Evolutionary conservation across 75 land plant species (phyloP).

Genomic region (Cryptomeria japonica): DNA sequence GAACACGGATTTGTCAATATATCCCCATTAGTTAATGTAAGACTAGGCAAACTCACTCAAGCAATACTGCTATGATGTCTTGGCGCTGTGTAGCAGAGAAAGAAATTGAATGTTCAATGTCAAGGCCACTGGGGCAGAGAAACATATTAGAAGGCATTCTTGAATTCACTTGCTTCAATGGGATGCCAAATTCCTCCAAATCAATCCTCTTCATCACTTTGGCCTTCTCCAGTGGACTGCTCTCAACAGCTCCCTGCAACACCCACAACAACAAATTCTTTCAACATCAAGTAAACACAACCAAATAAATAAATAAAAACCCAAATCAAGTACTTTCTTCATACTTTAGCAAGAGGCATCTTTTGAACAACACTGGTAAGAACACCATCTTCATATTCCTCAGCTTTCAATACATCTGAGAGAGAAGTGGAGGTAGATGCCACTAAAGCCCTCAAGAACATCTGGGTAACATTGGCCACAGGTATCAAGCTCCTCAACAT

Average conservation of each 20-base stretch:
- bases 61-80: slow-evolving; percentile 8
- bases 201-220: background rate
- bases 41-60: background rate
- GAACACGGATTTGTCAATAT: too few species aligned
- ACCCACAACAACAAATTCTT: background rate
- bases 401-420: background rate
- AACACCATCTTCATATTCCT: background rate
- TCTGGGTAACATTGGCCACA: slow-evolving; percentile 4
- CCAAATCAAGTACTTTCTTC: background rate
- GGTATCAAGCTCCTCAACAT: background rate
- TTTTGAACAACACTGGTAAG: background rate
- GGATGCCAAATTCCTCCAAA: background rate
- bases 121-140: slow-evolving; percentile 12
- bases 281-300: too few species aligned
- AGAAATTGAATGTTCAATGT: slow-evolving; percentile 6
- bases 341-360: background rate
- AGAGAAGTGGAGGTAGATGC: background rate
- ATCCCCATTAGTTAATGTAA: background rate
- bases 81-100: slow-evolving; percentile 14
- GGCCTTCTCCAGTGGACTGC: background rate
- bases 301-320: too few species aligned
- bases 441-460: slow-evolving; percentile 7
- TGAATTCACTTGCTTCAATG: slow-evolving; percentile 1
- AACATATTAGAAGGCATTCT: slow-evolving; percentile 12
- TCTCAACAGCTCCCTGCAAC: background rate